These are phyloP conservation scores for Xylaria grammica DNA, from an alignment of 495 filamentous ascomycete species.

Conservation along the genomic window DNA sequence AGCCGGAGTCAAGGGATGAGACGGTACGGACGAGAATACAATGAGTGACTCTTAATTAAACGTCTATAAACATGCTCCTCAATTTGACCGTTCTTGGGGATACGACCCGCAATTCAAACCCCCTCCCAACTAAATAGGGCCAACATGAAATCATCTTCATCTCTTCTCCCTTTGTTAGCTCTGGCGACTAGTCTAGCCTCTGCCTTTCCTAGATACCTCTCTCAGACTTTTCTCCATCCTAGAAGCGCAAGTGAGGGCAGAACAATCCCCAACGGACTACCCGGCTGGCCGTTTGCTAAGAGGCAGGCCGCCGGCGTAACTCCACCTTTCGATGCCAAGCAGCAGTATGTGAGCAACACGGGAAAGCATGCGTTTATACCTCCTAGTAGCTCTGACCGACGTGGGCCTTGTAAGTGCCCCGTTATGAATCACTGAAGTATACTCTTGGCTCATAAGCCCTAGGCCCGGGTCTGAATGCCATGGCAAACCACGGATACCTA, in stretches of 20 bases:
- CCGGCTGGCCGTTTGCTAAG: background rate
- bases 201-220: background rate
- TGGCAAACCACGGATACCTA: constrained; percentile 62
- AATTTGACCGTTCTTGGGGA: background rate
- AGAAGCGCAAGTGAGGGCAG: background rate
- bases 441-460: constrained; percentile 48
- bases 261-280: background rate
- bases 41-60: too few species aligned
- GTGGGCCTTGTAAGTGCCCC: constrained; percentile 27
- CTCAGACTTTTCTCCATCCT: background rate
- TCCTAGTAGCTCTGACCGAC: constrained; percentile 33
- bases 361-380: constrained; percentile 48
- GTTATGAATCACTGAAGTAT: background rate
- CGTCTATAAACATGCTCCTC: background rate
- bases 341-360: constrained; percentile 36
- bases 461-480: constrained; percentile 58
- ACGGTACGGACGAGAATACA: too few species aligned
- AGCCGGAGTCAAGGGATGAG: too few species aligned
- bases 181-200: background rate
- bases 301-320: background rate
- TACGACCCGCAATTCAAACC: background rate
- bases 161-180: background rate
- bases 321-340: constrained; percentile 24
- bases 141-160: background rate
- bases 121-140: background rate